These are phyloP conservation scores for Trypanosoma brucei DNA, from an alignment of 208 protist species.

Conservation along the genomic window DNA sequence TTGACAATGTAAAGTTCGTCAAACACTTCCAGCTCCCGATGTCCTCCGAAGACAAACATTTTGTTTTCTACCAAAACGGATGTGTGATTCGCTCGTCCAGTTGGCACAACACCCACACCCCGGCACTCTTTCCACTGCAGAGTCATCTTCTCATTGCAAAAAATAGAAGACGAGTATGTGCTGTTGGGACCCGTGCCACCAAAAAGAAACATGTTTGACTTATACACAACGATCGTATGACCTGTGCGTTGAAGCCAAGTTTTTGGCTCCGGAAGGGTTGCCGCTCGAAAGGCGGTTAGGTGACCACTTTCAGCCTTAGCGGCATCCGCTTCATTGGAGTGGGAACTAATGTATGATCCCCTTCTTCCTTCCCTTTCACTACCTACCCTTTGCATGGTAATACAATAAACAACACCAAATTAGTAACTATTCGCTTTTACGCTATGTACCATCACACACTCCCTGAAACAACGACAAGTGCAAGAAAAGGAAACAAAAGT, in stretches of 20 bases:
- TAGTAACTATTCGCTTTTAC: neutral
- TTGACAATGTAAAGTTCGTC: constrained; percentile 77
- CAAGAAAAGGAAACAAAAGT: constrained; percentile 5
- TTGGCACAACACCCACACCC: constrained; percentile 63
- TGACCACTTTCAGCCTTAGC: neutral
- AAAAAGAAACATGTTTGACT: constrained; percentile 72
- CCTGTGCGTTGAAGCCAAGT: constrained; percentile 65
- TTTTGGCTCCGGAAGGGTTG: constrained; percentile 60
- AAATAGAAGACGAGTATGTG: constrained; percentile 59
- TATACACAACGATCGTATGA: constrained; percentile 73
- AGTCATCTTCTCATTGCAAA: constrained; percentile 72
- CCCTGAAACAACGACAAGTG: neutral
- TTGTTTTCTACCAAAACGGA: constrained; percentile 56
- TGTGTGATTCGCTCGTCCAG: constrained; percentile 73
- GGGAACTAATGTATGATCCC: neutral
- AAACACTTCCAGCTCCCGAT: constrained; percentile 70
- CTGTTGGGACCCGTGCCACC: constrained; percentile 68
- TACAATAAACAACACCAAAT: too few relatives aligned
- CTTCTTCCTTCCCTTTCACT: constrained; percentile 1
- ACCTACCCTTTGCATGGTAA: neutral
- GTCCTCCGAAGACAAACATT: constrained; percentile 80
- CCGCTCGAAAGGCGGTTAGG: constrained; percentile 40
- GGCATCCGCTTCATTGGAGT: too few relatives aligned
- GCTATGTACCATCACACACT: neutral
- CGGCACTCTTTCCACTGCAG: constrained; percentile 77